Percentiles rank a stretch among this genome's conserved stretches.
Conservation (phyloP, 495 filamentous ascomycete species). For the Cercophora samala region DNA sequence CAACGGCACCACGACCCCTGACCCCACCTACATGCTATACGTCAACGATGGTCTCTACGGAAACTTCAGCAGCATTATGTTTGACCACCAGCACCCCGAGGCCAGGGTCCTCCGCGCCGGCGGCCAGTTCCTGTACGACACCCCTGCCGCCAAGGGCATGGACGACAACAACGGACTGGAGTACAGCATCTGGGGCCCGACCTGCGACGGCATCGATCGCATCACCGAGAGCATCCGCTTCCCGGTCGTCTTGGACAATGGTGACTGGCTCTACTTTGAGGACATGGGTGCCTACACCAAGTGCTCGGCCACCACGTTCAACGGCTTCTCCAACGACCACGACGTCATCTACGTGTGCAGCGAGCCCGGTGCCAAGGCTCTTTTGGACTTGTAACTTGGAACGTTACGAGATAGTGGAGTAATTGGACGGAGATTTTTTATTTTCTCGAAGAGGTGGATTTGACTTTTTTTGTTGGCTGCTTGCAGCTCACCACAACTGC, state of each 20-base stretch:
- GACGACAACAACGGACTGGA: constrained; percentile 44
- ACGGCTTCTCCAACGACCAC: constrained; percentile 92
- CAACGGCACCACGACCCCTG: constrained; percentile 40
- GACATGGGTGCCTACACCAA: constrained; percentile 98
- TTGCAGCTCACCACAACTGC: not conserved
- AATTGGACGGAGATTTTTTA: not conserved
- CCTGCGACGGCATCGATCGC: constrained; percentile 95
- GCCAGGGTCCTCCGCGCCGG: constrained; percentile 72
- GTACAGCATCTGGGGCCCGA: constrained; percentile 98
- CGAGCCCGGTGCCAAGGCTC: constrained; percentile 78
- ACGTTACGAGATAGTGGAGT: not conserved
- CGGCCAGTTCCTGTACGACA: constrained; percentile 50
- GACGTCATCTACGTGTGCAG: constrained; percentile 92
- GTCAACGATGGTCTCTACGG: constrained; percentile 96
- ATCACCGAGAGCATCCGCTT: constrained; percentile 75
- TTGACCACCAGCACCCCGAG: constrained; percentile 90
- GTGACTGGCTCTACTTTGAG: constrained; percentile 98
- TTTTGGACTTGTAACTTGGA: constrained; percentile 50
- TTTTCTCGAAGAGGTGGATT: not conserved
- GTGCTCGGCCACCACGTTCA: constrained; percentile 96
- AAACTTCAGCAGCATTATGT: constrained; percentile 98
- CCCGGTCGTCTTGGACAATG: constrained; percentile 70
- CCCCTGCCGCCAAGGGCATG: constrained; percentile 34
- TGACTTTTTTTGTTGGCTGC: not conserved
- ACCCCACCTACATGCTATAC: constrained; percentile 87